phyloP scores from a whole-genome alignment of 2,329 filamentous ascomycete genomes.

The Trichoderma harzianum region DNA sequence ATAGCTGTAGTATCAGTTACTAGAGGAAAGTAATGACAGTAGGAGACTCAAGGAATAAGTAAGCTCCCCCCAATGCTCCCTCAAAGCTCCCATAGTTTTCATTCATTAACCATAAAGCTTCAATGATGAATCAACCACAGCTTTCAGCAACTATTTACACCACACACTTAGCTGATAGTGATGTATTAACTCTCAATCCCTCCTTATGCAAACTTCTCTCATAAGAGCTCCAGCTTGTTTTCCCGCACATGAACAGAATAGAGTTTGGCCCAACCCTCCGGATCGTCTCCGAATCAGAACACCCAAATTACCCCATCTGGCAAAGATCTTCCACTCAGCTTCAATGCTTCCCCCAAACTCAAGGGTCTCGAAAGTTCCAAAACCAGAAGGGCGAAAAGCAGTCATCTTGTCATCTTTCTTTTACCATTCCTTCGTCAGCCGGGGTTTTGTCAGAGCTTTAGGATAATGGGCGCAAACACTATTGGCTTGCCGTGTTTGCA shows the following conservation, averaged over 20 bases:
- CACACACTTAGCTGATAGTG: too few species aligned
- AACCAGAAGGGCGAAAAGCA: neutral
- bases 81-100: neutral
- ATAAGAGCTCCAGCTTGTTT: neutral
- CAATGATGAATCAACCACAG: neutral
- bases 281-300: neutral
- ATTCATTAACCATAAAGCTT: neutral
- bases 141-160: too few species aligned
- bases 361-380: constrained; percentile 10
- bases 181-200: neutral
- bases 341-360: neutral
- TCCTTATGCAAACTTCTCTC: neutral
- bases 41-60: neutral
- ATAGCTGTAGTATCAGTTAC: neutral
- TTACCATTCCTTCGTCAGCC: neutral
- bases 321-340: neutral
- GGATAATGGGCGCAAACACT: neutral
- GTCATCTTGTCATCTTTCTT: neutral
- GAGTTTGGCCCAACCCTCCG: neutral
- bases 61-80: too few species aligned
- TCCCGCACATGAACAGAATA: neutral
- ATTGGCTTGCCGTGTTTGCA: neutral
- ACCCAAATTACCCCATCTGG: neutral
- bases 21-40: neutral
- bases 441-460: neutral